A percentile compares a stretch with the other conserved stretches of the same genome.
Conservation (phyloP, 805 yeast genomes). For the Soucietia sequanensis region DNA sequence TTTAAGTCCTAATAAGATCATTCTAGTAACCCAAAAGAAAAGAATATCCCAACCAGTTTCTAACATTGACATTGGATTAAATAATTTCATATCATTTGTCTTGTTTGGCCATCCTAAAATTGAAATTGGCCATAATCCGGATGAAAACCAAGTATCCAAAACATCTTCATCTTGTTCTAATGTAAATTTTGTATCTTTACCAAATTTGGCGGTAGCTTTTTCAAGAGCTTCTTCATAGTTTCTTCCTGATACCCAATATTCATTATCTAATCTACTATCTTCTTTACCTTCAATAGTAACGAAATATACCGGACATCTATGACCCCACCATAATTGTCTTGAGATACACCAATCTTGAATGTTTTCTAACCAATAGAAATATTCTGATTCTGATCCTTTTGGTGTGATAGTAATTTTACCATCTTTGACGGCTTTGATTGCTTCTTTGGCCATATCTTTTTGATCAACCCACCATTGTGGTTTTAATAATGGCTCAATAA, state of each 20-base stretch:
- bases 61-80: conserved; percentile 88
- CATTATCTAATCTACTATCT: conserved; percentile 59
- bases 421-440: conserved; percentile 77
- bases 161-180: conserved; percentile 97
- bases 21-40: conserved; percentile 98
- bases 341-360: conserved; percentile 99
- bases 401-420: conserved; percentile 85
- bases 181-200: conserved; percentile 51
- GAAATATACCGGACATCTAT: conserved; percentile 94
- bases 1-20: conserved; percentile 89
- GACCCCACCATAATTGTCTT: conserved; percentile 92
- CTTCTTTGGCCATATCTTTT: conserved; percentile 81
- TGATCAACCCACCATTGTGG: conserved; percentile 99
- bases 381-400: conserved; percentile 87
- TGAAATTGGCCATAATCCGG: conserved; percentile 97
- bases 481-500: conserved; percentile 93
- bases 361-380: conserved; percentile 91
- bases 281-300: conserved; percentile 76
- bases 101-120: conserved; percentile 94
- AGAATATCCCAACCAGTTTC: conserved; percentile 99
- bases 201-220: conserved; percentile 75
- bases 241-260: conserved; percentile 92
- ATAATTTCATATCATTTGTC: conserved; percentile 69
- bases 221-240: conserved; percentile 74
- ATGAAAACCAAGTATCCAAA: conserved; percentile 97